phyloP scores from a whole-genome alignment of 768 basidiomycete genomes.

The Auricularia cornea region DNA sequence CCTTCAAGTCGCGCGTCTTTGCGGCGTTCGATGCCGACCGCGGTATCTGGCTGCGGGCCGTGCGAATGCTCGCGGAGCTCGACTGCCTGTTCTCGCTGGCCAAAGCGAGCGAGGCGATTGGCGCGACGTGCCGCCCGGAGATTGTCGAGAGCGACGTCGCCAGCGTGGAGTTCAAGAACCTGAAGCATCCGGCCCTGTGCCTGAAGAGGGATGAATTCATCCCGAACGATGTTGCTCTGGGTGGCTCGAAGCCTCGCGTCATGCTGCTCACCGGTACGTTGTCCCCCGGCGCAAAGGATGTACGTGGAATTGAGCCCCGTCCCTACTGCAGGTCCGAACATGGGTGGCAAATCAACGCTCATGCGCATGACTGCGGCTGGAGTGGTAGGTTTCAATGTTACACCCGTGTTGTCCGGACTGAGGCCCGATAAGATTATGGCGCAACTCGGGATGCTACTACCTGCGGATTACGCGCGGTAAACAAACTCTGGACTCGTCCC shows the following conservation, averaged over 20 bases:
- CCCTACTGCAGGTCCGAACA: slow-evolving; percentile 57
- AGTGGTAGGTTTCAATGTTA: slow-evolving; percentile 43
- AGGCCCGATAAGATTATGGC: slow-evolving; percentile 64
- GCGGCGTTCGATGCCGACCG: slow-evolving; percentile 78
- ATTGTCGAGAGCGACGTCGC: slow-evolving; percentile 73
- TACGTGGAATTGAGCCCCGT: neutral
- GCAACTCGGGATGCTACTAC: slow-evolving; percentile 92
- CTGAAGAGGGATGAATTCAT: slow-evolving; percentile 71
- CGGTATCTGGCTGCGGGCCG: slow-evolving; percentile 69
- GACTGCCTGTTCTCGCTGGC: slow-evolving; percentile 92
- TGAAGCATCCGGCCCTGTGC: slow-evolving; percentile 83
- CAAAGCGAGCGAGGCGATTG: slow-evolving; percentile 80
- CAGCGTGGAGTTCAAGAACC: slow-evolving; percentile 77
- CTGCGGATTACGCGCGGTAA: slow-evolving; percentile 71
- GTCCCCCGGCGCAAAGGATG: neutral
- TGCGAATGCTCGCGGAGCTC: slow-evolving; percentile 86
- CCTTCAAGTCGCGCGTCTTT: slow-evolving; percentile 73
- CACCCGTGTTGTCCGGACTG: slow-evolving; percentile 2
- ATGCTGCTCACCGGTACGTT: slow-evolving; percentile 74
- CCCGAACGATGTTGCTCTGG: slow-evolving; percentile 85
- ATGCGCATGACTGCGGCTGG: slow-evolving; percentile 97
- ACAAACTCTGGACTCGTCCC: slow-evolving; percentile 10
- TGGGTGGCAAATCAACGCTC: slow-evolving; percentile 80
- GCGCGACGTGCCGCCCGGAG: slow-evolving; percentile 86
- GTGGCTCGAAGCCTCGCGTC: slow-evolving; percentile 64